Base-by-base conservation (phyloP, 441 rosid species). In the Caryocar brasiliense region DNA sequence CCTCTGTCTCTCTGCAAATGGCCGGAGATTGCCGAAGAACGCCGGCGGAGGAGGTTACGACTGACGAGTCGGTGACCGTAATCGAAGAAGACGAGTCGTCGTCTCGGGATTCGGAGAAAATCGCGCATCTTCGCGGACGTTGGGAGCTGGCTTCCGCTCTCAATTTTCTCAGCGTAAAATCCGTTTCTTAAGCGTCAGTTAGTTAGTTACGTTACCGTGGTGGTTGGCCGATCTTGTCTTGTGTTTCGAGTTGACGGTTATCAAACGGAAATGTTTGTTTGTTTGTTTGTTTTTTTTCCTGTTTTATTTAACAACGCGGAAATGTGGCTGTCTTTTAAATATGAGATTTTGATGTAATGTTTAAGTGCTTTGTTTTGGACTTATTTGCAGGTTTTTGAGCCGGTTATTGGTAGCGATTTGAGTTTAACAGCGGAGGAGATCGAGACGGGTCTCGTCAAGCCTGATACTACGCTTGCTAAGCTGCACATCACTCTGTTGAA, bases 131-230 rank as follows among this genome's bases (percentile, higher is more conserved):
- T 51, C 95, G 97, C 29, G 71, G 73, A 37, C 74, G 81, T 36
- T 89, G 97, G 97, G 95, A 89, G 58, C 86, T 89, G 22, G 95
- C 97, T 19, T 86, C 89, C 7, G 88, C 82, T 65, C 82, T 89
- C 45, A 86, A 83, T 65, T 89, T 89, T 60, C 50, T 89, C 3
- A 76, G 56, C 29, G 97, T 85, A 61, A 48, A 58, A 47, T 33
- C 18, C 30, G 2, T 7, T 11, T 8, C 39, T 24, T 19, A 17
- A 10, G 2, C 7, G 1, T 19, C 5, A 4, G 6, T 28, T 8
- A 28, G 5, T n/a, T n/a, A n/a, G n/a, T n/a, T n/a, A n/a, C n/a
- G n/a, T n/a, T n/a, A n/a, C n/a, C n/a, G n/a, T n/a, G n/a, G n/a
- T n/a, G n/a, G n/a, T n/a, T n/a, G n/a, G n/a, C n/a, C n/a, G n/a